Evolutionary conservation across 208 protist species (phyloP), one percentile per base, ranked within the genome.

Genomic region (Herpetomonas samuelpessoai): DNA sequence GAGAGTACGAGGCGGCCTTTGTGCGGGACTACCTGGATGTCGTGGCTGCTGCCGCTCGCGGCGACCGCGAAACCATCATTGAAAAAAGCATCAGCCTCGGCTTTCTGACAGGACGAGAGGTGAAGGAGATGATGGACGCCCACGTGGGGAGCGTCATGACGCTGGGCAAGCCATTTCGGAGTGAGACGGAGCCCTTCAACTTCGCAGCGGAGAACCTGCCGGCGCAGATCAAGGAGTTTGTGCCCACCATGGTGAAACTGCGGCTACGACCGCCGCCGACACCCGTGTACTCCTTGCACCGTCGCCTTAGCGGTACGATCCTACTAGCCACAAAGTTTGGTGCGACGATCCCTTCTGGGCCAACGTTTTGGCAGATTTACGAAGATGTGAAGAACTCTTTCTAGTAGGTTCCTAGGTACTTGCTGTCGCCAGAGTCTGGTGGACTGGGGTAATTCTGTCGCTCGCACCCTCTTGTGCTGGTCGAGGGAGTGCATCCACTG

Each of bases 91-190:
- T 88, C 25, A 58, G 74, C 14, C 78, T 99, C 18, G 96, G 97
- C n/a, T 98, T 98, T 59, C 82, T 99, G n/a, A 98, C 95, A 0
- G 97, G 97, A 14, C 76, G 91, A 24, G 96, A 98, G 77, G 74
- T 72, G 44, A 62, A 78, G 46, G 82, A 85, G 35, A 98, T 98
- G 96, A 67, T 90, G 3, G 80, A 97, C 22, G 97, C 95, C 7
- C 94, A 98, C 66, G 81, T 76, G 7, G 57, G 72, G 16, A 95
- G 95, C 35, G 92, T 97, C 2, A 29, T 93, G 45, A 75, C 97
- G 46, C 68, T 98, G 0, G 91, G 91, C 22, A 88, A 94, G 65
- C 93, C 95, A 4, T 99, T 99, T 55, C 67, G 75, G 14, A 29
- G 78, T 27, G 54, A 70, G 3, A 68, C 76, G 14, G 56, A 52